A percentile compares a stretch with the other conserved stretches of the same genome.
Evolutionary conservation across 1,284 basidiomycete genomes (phyloP).

Genomic region (Fomitopsis betulina): DNA sequence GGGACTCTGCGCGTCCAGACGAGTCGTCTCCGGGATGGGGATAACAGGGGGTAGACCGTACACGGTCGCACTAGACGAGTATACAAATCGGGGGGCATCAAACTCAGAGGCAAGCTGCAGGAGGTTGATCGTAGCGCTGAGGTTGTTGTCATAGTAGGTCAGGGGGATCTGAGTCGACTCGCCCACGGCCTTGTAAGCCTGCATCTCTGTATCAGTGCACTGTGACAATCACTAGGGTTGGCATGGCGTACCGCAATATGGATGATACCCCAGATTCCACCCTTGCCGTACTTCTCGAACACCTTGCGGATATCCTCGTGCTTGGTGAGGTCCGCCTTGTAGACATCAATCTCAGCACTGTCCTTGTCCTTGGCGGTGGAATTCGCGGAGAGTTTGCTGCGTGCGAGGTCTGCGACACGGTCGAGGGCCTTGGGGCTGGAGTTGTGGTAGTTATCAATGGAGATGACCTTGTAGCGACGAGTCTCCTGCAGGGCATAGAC

Average conservation of each 20-base stretch:
- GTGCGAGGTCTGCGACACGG: conserved; percentile 77
- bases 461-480: conserved; percentile 84
- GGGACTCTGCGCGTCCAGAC: conserved; percentile 85
- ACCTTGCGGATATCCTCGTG: conserved; percentile 68
- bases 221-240: background rate
- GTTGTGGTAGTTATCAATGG: conserved; percentile 94
- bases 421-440: conserved; percentile 72
- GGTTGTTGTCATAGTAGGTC: conserved; percentile 91
- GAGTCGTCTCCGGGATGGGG: conserved; percentile 93
- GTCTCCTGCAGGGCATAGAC: conserved; percentile 85
- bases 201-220: background rate
- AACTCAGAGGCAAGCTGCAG: conserved; percentile 85
- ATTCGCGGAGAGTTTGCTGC: conserved; percentile 58
- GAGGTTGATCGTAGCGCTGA: conserved; percentile 78
- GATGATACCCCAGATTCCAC: conserved; percentile 96
- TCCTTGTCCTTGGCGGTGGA: conserved; percentile 62
- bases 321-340: conserved; percentile 72
- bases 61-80: conserved; percentile 98
- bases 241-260: conserved; percentile 83
- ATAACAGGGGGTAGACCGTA: conserved; percentile 93
- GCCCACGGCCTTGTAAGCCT: conserved; percentile 98
- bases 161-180: conserved; percentile 95
- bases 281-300: conserved; percentile 82
- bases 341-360: conserved; percentile 66
- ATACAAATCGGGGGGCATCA: conserved; percentile 84